phyloP scores from a whole-genome alignment of 2,329 filamentous ascomycete genomes.

The Paecilomyces formosus region DNA sequence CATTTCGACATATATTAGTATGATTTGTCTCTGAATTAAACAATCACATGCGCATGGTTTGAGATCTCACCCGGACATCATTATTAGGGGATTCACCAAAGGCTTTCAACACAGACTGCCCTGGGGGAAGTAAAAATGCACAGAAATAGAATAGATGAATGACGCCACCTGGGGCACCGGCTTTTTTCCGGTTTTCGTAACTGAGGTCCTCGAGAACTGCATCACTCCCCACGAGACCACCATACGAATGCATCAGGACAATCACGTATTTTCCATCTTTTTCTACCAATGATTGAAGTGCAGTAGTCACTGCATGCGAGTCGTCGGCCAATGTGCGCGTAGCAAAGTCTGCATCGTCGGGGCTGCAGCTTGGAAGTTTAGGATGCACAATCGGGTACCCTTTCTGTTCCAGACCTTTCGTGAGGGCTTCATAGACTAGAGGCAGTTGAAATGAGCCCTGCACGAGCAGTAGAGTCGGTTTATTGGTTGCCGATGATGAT shows the following conservation, averaged over 20 bases:
- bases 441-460: slow-evolving; percentile 6
- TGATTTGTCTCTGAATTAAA: background rate
- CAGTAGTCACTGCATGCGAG: slow-evolving; percentile 2
- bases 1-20: background rate
- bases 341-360: slow-evolving; percentile 3
- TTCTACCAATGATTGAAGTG: slow-evolving; percentile 11
- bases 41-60: background rate
- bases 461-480: slow-evolving; percentile 5
- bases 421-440: slow-evolving; percentile 3
- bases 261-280: slow-evolving; percentile 9
- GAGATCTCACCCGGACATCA: slow-evolving; percentile 4
- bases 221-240: slow-evolving; percentile 15
- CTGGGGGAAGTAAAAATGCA: slow-evolving; percentile 12
- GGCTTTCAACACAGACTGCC: slow-evolving; percentile 9
- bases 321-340: slow-evolving; percentile 5
- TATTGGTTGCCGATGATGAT: background rate
- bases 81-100: slow-evolving; percentile 6
- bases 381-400: slow-evolving; percentile 6
- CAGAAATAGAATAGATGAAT: slow-evolving; percentile 11
- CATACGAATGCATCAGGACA: slow-evolving; percentile 17
- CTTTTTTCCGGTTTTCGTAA: slow-evolving; percentile 4
- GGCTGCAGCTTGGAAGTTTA: slow-evolving; percentile 4
- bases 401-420: background rate
- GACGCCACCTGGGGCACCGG: slow-evolving; percentile 9
- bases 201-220: slow-evolving; percentile 10